Base-by-base conservation (phyloP, 345 rosid species). In the Physaria fendleri region DNA sequence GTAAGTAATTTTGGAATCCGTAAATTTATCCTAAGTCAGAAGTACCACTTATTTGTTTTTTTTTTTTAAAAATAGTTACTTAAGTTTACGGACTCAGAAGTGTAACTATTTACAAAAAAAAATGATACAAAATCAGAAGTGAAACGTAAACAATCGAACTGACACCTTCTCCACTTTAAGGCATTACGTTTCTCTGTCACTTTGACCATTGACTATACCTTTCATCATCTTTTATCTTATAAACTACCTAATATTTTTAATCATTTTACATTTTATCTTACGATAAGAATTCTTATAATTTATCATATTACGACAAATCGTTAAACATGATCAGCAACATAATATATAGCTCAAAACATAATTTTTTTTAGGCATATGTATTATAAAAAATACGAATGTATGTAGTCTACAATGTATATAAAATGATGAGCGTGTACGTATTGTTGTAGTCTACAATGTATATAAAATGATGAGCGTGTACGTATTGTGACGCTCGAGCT, bases 131-230 rank as follows among this genome's bases (percentile, higher is more conserved):
- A 51, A 39, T 18, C 24, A 34, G 73, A 42, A 53, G 28, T 12
- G 62, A 52, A 53, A 35, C 62, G 62, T 45, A 69, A 54, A 55
- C 34, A 20, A 52, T 51, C 56, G 18, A 27, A 62, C 74, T 53
- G 73, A 69, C 74, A 62, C 35, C 22, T 55, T 44, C 27, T 61
- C 68, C 57, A 37, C 67, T 61, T 61, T 61, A 45, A 38, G 57
- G 32, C 73, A 44, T 61, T 69, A 61, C 66, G 67, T 68, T 53
- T 52, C 56, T 61, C 68, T 69, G 62, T 69, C 61, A 60, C 73
- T 69, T 69, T 69, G 73, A 69, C 73, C 73, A 57, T 69, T 69
- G 73, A 68, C 73, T 21, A 27, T n/a, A n/a, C 57, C 50, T 47
- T 33, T 62, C 59, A 15, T 43, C 47, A 13, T 24, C 9, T 43